phyloP scores from a whole-genome alignment of 2,329 filamentous ascomycete species.

The Helotiales sp. region DNA sequence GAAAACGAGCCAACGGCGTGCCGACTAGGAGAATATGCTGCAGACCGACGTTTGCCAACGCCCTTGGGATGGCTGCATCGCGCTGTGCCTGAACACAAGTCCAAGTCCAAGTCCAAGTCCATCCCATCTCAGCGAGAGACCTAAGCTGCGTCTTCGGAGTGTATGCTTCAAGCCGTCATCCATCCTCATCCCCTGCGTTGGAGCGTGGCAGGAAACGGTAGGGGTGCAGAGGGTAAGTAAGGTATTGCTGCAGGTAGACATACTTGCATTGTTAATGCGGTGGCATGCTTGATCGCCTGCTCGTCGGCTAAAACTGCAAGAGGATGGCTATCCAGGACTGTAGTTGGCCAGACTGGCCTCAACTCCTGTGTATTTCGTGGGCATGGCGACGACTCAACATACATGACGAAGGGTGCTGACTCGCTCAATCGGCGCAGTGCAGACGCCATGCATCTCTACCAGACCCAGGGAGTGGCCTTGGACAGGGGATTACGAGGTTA shows the following conservation, averaged over 20 bases:
- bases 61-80: conserved; percentile 21
- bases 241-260: conserved; percentile 3
- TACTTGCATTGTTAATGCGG: conserved; percentile 9
- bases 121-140: neutral
- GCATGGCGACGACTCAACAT: neutral
- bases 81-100: conserved; percentile 24
- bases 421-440: conserved; percentile 8
- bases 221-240: conserved; percentile 1
- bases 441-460: conserved; percentile 11
- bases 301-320: conserved; percentile 2
- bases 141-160: conserved; percentile 9
- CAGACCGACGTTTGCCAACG: conserved; percentile 12
- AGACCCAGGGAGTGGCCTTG: neutral
- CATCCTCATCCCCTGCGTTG: neutral
- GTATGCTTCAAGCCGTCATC: neutral
- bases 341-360: neutral
- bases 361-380: neutral
- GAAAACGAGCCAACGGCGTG: neutral
- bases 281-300: conserved; percentile 1
- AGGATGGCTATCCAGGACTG: neutral
- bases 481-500: neutral
- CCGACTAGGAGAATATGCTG: neutral
- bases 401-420: conserved; percentile 7
- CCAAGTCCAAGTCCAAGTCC: neutral
- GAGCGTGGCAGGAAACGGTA: neutral